Evolutionary conservation across 1,139 yeast species (phyloP).

Genomic region (Pichia sp.): DNA sequence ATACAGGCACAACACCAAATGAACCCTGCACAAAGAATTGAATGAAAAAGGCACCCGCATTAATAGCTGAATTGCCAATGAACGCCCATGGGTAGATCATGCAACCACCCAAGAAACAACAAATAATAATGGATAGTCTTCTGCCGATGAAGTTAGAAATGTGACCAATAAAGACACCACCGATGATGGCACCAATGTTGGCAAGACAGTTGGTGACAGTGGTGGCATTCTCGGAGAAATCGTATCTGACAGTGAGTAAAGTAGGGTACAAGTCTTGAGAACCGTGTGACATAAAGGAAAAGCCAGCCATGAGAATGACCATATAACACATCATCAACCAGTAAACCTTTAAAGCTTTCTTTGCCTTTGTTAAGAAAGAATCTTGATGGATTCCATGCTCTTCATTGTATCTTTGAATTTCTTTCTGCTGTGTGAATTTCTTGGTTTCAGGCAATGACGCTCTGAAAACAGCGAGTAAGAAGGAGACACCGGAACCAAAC

Average conservation of each 20-base stretch:
- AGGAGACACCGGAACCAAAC: constrained; percentile 71
- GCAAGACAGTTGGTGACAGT: constrained; percentile 67
- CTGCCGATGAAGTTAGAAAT: constrained; percentile 54
- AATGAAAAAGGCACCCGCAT: constrained; percentile 72
- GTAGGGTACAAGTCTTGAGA: constrained; percentile 72
- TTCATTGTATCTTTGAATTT: constrained; percentile 26
- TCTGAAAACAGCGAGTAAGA: constrained; percentile 50
- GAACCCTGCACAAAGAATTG: constrained; percentile 84
- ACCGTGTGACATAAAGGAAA: constrained; percentile 66
- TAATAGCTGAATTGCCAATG: constrained; percentile 44
- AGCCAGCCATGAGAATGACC: constrained; percentile 53
- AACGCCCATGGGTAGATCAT: constrained; percentile 65
- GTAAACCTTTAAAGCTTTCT: constrained; percentile 30
- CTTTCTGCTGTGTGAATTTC: constrained; percentile 33
- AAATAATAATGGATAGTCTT: constrained; percentile 46
- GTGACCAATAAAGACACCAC: constrained; percentile 60
- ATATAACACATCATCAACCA: constrained; percentile 43
- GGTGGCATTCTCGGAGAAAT: constrained; percentile 41
- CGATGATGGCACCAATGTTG: constrained; percentile 60
- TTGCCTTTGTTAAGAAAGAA: constrained; percentile 25
- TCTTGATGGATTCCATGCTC: constrained; percentile 24
- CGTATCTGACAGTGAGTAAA: constrained; percentile 45
- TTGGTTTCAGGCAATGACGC: constrained; percentile 52
- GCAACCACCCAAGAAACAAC: constrained; percentile 64
- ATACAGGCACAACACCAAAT: constrained; percentile 82